Base-by-base conservation (phyloP, 2,329 filamentous ascomycete species). In the Pseudocercospora fuligena region DNA sequence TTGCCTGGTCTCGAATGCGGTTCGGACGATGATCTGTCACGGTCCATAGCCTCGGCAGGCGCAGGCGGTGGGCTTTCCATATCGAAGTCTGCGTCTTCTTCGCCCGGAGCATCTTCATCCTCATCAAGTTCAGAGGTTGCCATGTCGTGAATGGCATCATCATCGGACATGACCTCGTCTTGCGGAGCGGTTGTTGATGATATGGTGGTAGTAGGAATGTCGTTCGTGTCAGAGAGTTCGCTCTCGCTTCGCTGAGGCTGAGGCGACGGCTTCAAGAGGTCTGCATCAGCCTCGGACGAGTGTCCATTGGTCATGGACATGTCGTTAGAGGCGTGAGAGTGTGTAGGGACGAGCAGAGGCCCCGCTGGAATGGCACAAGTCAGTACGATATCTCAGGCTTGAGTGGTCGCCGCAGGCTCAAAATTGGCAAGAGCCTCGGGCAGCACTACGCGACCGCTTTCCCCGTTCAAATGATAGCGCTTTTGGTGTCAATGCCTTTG, bases 151-250 rank as follows among this genome's bases (percentile, higher is more conserved):
- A 82, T 80, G 43, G 80, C 80, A 72, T 82, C 81, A 60, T 81
- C 77, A 59, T 79, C 78, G 40, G 79, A 79, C 67, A 78, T 76
- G 62, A 78, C 76, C 65, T 78, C 77, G 65, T 82, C 80, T 64
- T 70, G 66, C 70, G 78, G 75, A 62, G 78, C 78, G 63, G 76
- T 78, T 61, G 78, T 77, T 70, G 73, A 73, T 69, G 76, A 74
- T 68, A 73, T 74, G 74, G 71, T 84, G 77, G 81, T 81, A 74
- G 82, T 80, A 70, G 82, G 72, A 64, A 73, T 79, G 74, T 90
- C 87, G 76, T 87, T 86, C 73, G 87, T 83, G 75, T 96, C 91
- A 74, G 92, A 93, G 67, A 91, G 85, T 73, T 93, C 92, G 84
- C 89, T 92, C 74, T 93, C 92, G 80, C 86, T 91, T 71, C 85